Conservation (phyloP, 805 yeast genomes). For the Candida krabiensis region DNA sequence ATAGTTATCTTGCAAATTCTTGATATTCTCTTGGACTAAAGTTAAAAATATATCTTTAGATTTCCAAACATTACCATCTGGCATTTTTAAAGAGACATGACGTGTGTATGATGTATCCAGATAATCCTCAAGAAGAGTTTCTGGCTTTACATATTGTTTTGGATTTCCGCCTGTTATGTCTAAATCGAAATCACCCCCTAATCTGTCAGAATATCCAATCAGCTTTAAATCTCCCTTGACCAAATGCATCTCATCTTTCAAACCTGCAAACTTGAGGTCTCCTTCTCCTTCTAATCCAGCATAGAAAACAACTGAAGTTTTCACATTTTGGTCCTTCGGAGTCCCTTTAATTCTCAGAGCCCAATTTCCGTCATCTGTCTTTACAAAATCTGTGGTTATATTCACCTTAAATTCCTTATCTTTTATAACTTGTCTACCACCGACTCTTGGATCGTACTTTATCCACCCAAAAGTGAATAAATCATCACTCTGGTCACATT, state of each 20-base stretch:
- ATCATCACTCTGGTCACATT: slow-evolving; percentile 70
- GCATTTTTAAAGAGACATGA: slow-evolving; percentile 68
- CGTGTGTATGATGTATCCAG: slow-evolving; percentile 62
- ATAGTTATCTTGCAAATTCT: slow-evolving; percentile 37
- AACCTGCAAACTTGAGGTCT: slow-evolving; percentile 40
- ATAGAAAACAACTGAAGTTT: slow-evolving; percentile 73
- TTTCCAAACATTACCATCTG: slow-evolving; percentile 72
- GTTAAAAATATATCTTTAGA: slow-evolving; percentile 75
- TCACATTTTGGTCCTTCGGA: slow-evolving; percentile 51
- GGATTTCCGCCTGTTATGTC: slow-evolving; percentile 54
- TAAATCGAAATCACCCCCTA: slow-evolving; percentile 63
- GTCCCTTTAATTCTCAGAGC: slow-evolving; percentile 67
- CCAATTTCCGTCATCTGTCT: slow-evolving; percentile 79
- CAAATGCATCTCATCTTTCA: slow-evolving; percentile 26
- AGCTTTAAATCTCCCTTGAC: slow-evolving; percentile 40
- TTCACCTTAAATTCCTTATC: slow-evolving; percentile 66
- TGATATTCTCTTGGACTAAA: slow-evolving; percentile 67
- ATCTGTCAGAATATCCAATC: slow-evolving; percentile 56
- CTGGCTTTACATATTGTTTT: slow-evolving; percentile 42
- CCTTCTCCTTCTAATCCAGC: slow-evolving; percentile 72
- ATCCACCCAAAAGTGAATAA: slow-evolving; percentile 81
- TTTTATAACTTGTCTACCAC: slow-evolving; percentile 75
- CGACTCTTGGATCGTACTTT: slow-evolving; percentile 81
- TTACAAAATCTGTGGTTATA: slow-evolving; percentile 72
- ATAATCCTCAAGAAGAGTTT: slow-evolving; percentile 34